Evolutionary conservation across 108 stramenopile species (phyloP).

Genomic region (Pseudonitzschia multiseries): DNA sequence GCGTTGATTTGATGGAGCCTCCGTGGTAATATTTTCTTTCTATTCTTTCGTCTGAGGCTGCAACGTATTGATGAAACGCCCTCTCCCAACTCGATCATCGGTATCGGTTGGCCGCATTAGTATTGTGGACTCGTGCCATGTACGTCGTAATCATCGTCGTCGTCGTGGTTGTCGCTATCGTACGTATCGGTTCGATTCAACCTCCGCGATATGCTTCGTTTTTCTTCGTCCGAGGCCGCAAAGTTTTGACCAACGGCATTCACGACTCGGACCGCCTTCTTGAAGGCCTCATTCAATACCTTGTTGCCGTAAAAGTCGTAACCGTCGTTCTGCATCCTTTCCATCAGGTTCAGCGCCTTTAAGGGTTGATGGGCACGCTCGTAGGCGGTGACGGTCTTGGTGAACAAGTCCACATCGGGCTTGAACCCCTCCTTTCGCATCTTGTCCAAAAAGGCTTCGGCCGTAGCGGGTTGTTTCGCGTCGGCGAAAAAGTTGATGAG

Average conservation of each 20-base stretch:
- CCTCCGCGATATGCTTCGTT: background rate
- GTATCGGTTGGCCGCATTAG: too few species aligned
- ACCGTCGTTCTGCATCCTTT: slow-evolving; percentile 75
- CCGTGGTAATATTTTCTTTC: too few species aligned
- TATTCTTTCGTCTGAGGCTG: too few species aligned
- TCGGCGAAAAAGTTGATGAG: slow-evolving; percentile 59
- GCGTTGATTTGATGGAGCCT: too few species aligned
- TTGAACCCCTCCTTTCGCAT: slow-evolving; percentile 74
- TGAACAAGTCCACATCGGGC: slow-evolving; percentile 81
- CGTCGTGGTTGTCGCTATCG: background rate
- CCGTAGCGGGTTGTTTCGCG: slow-evolving; percentile 50
- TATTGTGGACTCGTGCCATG: background rate
- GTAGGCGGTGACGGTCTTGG: slow-evolving; percentile 69
- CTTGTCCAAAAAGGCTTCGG: slow-evolving; percentile 62
- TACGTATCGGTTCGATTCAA: background rate
- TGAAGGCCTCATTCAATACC: slow-evolving; percentile 74
- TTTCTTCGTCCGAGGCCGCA: background rate
- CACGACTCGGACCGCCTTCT: slow-evolving; percentile 65
- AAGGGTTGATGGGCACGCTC: slow-evolving; percentile 74
- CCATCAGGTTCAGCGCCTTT: slow-evolving; percentile 75
- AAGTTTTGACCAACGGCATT: slow-evolving; percentile 54
- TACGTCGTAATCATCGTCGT: background rate
- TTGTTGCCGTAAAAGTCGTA: slow-evolving; percentile 77
- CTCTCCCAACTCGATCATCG: too few species aligned
- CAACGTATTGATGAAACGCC: too few species aligned